Percentiles rank a stretch among this genome's conserved stretches.
phyloP scores from a whole-genome alignment of 371 early-diverging fungal genomes.

The Apophysomyces variabilis region DNA sequence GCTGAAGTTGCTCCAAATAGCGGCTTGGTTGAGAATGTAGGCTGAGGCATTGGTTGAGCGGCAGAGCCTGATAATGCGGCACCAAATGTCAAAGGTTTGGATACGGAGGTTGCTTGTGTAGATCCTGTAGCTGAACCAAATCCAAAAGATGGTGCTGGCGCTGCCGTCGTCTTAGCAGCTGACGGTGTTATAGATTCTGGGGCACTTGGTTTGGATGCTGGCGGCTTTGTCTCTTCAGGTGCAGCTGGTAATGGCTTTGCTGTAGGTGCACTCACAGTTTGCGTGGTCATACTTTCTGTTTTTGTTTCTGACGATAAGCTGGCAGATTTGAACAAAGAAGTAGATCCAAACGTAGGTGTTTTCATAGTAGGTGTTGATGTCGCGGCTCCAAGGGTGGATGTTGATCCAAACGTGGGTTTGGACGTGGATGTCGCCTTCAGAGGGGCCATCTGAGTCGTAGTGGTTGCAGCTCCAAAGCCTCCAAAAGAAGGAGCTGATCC shows the following conservation, averaged over 20 bases:
- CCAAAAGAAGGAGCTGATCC: constrained; percentile 2
- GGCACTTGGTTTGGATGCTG: neutral
- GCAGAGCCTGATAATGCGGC: constrained; percentile 3
- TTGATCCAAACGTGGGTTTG: constrained; percentile 16
- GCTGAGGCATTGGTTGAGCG: neutral
- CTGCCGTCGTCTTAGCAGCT: neutral
- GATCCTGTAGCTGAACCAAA: neutral
- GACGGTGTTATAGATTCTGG: neutral
- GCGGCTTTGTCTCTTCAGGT: constrained; percentile 5
- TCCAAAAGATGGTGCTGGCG: neutral
- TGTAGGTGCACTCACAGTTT: too few species aligned
- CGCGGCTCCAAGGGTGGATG: constrained; percentile 13
- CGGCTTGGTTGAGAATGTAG: neutral
- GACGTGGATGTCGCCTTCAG: neutral
- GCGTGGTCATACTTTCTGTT: neutral
- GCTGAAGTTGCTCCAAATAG: too few species aligned
- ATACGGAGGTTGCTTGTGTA: neutral
- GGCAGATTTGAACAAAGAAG: constrained; percentile 25
- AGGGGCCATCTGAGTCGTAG: neutral
- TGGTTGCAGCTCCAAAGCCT: neutral
- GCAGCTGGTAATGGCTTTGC: neutral
- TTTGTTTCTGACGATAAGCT: neutral
- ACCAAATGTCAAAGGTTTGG: constrained; percentile 10
- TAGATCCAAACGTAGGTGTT: constrained; percentile 12
- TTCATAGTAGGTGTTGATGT: neutral